phyloP scores from a whole-genome alignment of 2,329 filamentous ascomycete species.

The Grosmannia huntii region DNA sequence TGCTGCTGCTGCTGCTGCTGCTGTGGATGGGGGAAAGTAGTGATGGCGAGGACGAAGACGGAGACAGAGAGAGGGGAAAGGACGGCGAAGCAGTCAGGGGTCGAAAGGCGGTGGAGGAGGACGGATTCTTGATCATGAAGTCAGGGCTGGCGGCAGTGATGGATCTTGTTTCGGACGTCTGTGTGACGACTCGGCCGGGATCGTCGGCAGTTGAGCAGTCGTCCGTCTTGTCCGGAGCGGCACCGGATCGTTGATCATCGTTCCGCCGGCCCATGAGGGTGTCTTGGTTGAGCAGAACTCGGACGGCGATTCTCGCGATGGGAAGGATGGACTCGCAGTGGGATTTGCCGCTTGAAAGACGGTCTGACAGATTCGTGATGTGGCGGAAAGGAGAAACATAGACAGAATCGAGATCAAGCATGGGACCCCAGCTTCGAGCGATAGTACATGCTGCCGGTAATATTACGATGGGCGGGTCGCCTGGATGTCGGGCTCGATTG shows the following conservation, averaged over 20 bases:
- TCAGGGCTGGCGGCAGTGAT: neutral
- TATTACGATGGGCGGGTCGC: neutral
- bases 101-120: neutral
- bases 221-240: slow-evolving; percentile 14
- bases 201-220: slow-evolving; percentile 10
- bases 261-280: slow-evolving; percentile 11
- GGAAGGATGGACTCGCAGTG: neutral
- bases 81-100: neutral
- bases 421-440: neutral
- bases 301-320: neutral
- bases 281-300: neutral
- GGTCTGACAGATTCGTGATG: neutral
- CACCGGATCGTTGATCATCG: slow-evolving; percentile 13
- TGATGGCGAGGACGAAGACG: neutral
- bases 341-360: neutral
- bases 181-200: slow-evolving; percentile 5
- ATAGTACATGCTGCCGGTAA: neutral
- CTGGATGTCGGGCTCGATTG: neutral
- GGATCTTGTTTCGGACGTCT: neutral
- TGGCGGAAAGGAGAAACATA: neutral
- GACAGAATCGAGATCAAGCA: neutral
- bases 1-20: slow-evolving; percentile 3
- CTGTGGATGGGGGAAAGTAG: neutral
- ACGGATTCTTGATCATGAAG: neutral
- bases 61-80: neutral